phyloP scores from a whole-genome alignment of 2,329 filamentous ascomycete species.

The Sclerotinia trifoliorum region DNA sequence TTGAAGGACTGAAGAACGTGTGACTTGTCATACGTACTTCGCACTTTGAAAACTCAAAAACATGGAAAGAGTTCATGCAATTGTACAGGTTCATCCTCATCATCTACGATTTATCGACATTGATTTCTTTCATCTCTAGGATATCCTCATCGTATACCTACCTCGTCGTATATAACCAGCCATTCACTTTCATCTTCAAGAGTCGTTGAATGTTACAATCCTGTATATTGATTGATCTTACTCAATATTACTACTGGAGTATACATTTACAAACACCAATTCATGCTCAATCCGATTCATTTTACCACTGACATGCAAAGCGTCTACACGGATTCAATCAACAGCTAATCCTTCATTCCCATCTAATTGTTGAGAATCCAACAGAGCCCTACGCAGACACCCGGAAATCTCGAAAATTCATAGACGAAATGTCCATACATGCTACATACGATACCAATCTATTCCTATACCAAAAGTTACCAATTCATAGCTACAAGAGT shows the following conservation, averaged over 20 bases:
- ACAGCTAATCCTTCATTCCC: background rate
- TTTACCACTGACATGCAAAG: background rate
- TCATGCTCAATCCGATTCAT: background rate
- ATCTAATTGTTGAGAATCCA: background rate
- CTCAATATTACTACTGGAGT: background rate
- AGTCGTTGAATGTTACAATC: background rate
- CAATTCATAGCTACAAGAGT: background rate
- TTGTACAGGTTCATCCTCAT: background rate
- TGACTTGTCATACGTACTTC: background rate
- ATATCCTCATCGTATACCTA: background rate
- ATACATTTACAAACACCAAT: background rate
- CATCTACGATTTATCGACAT: background rate
- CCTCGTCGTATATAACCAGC: no score
- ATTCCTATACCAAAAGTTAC: background rate
- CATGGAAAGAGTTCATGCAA: conserved; percentile 8
- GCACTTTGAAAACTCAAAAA: background rate
- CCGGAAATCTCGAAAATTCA: background rate
- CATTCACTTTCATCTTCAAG: background rate
- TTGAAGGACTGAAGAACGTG: no score
- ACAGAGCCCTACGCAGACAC: background rate
- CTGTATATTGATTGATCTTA: background rate
- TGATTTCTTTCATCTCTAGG: background rate
- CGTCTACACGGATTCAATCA: background rate
- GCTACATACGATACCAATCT: background rate
- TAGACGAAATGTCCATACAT: background rate